These are phyloP conservation scores for Cutaneotrichosporon dermatis DNA, from an alignment of 1,284 basidiomycete genomes.

Conservation along the genomic window DNA sequence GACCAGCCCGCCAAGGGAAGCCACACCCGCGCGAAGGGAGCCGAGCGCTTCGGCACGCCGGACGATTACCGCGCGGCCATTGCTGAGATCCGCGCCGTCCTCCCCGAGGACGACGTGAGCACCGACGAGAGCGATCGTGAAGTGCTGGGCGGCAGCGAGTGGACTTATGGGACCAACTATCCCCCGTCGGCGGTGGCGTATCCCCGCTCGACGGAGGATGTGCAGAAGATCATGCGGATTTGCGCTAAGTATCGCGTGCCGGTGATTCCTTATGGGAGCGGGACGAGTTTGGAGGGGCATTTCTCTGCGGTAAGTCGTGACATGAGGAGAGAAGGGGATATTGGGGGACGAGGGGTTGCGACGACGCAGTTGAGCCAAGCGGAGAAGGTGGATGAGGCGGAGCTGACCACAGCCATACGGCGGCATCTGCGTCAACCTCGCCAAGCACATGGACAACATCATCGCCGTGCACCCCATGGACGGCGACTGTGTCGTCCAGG, in stretches of 20 bases:
- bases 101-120: constrained; percentile 10
- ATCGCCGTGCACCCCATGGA: constrained; percentile 61
- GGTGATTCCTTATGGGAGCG: constrained; percentile 38
- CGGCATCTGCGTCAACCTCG: constrained; percentile 78
- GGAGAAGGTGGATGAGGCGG: neutral
- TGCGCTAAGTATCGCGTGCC: constrained; percentile 32
- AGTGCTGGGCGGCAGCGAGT: constrained; percentile 7
- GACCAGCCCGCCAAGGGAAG: too few species aligned
- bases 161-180: constrained; percentile 6
- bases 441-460: constrained; percentile 70
- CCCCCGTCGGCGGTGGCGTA: constrained; percentile 27
- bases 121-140: constrained; percentile 9
- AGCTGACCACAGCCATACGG: constrained; percentile 49
- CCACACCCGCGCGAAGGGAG: too few species aligned
- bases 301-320: constrained; percentile 21
- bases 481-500: constrained; percentile 72
- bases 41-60: constrained; percentile 7
- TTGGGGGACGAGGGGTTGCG: too few species aligned
- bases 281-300: constrained; percentile 39
- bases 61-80: constrained; percentile 14
- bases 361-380: neutral
- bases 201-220: constrained; percentile 34
- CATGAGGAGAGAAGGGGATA: too few species aligned
- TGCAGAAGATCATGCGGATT: constrained; percentile 31
- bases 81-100: constrained; percentile 7